phyloP scores from a whole-genome alignment of 2,329 filamentous ascomycete species.

The Fusarium palustre region DNA sequence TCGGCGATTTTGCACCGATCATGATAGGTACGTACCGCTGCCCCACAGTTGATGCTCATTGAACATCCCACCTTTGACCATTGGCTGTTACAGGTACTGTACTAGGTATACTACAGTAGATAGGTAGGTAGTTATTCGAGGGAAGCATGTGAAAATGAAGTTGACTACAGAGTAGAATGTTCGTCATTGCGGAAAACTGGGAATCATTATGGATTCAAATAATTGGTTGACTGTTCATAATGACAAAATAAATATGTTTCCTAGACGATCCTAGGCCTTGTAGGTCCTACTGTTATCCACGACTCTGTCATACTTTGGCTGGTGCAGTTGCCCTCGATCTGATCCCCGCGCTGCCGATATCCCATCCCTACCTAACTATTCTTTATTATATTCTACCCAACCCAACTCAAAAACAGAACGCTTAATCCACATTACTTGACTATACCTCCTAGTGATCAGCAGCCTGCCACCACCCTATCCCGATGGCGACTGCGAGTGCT shows the following conservation, averaged over 20 bases:
- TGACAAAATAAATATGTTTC: constrained; percentile 25
- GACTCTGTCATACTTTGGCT: constrained; percentile 10
- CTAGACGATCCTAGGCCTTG: constrained; percentile 26
- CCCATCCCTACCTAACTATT: constrained; percentile 4
- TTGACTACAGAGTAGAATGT: neutral
- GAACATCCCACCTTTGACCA: neutral
- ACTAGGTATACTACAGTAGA: no score
- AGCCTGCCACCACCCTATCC: constrained; percentile 45
- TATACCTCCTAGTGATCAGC: constrained; percentile 28
- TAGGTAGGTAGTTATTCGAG: no score
- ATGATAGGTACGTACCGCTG: constrained; percentile 2
- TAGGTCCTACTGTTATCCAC: constrained; percentile 14
- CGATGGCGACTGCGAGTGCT: constrained; percentile 43
- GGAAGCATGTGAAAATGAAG: neutral
- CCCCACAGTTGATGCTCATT: neutral
- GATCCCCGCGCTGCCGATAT: constrained; percentile 3
- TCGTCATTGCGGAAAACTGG: neutral
- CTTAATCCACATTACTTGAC: neutral
- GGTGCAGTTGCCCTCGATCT: constrained; percentile 14
- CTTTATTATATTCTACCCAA: constrained; percentile 27
- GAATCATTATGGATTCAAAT: neutral
- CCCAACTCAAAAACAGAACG: neutral
- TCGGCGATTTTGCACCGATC: constrained; percentile 40
- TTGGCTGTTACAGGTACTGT: neutral
- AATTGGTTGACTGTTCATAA: constrained; percentile 1